Evolutionary conservation across 1,139 yeast genomes (phyloP).

Genomic region (Geotrichum australiense): DNA sequence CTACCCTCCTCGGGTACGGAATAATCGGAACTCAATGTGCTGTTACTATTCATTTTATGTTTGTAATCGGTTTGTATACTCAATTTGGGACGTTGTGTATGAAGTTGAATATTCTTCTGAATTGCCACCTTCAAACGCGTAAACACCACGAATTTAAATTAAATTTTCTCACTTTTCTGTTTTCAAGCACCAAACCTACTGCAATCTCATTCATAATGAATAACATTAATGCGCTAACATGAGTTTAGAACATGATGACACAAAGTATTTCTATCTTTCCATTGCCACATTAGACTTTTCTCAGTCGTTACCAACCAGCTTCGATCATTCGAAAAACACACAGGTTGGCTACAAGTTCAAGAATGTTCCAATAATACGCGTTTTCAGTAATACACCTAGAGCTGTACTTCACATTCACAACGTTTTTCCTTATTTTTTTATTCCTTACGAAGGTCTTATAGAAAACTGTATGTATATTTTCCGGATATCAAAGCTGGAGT

Average conservation of each 20-base stretch:
- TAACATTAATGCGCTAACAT: too few relatives aligned
- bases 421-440: constrained; percentile 69
- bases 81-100: too few relatives aligned
- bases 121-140: too few relatives aligned
- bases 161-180: too few relatives aligned
- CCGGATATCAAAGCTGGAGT: too few relatives aligned
- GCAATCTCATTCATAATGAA: too few relatives aligned
- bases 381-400: constrained; percentile 59
- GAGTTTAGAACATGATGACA: background rate
- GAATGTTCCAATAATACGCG: constrained; percentile 66
- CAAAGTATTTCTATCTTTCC: background rate
- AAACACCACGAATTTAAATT: too few relatives aligned
- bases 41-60: too few relatives aligned
- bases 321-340: constrained; percentile 34
- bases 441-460: constrained; percentile 45
- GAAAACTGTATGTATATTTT: constrained; percentile 22
- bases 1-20: constrained; percentile 9
- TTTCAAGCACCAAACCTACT: too few relatives aligned
- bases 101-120: too few relatives aligned
- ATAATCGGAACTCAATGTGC: too few relatives aligned
- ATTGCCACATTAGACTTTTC: constrained; percentile 47
- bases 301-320: constrained; percentile 41
- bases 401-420: constrained; percentile 74
- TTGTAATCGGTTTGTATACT: too few relatives aligned
- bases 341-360: constrained; percentile 24